A percentile compares a stretch with the other conserved stretches of the same genome.
These are phyloP conservation scores for Syzygium jambos DNA, from an alignment of 345 rosid genomes.

Conservation along the genomic window DNA sequence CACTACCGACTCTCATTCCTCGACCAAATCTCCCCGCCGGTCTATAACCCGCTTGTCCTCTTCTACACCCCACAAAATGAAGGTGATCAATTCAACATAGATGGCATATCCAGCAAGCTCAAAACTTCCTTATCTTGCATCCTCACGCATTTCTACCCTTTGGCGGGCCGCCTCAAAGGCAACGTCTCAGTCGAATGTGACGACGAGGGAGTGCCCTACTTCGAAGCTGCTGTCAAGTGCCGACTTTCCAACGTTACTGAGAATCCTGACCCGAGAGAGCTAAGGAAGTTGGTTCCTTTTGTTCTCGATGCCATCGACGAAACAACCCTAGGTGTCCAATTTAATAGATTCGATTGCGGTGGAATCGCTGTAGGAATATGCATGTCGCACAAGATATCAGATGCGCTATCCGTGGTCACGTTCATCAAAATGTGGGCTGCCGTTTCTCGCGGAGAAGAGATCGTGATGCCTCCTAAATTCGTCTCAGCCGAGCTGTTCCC, in stretches of 20 bases:
- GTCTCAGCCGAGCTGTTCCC: conserved; percentile 21
- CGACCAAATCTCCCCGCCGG: conserved; percentile 23
- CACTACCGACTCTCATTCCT: conserved; percentile 22
- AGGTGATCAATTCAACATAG: background rate
- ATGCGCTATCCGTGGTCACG: conserved; percentile 7
- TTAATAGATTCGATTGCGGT: conserved; percentile 19
- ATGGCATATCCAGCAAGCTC: conserved; percentile 5
- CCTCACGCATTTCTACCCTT: conserved; percentile 33
- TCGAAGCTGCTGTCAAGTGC: conserved; percentile 19
- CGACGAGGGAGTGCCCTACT: conserved; percentile 29
- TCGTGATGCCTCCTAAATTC: conserved; percentile 3
- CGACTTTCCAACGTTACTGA: conserved; percentile 12
- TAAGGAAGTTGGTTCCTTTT: conserved; percentile 12
- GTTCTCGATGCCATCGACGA: background rate
- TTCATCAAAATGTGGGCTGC: conserved; percentile 25
- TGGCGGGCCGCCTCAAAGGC: conserved; percentile 35
- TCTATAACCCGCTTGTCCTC: conserved; percentile 15
- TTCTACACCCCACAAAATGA: conserved; percentile 12
- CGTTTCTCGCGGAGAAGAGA: conserved; percentile 9
- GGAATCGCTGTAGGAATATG: conserved; percentile 21
- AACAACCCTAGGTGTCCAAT: conserved; percentile 11
- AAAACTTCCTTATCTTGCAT: conserved; percentile 34
- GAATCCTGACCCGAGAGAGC: conserved; percentile 10
- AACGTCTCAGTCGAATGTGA: conserved; percentile 22
- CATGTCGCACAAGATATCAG: conserved; percentile 22